phyloP scores from a whole-genome alignment of 1,284 basidiomycete species.

The Cutaneotrichosporon dermatis region DNA sequence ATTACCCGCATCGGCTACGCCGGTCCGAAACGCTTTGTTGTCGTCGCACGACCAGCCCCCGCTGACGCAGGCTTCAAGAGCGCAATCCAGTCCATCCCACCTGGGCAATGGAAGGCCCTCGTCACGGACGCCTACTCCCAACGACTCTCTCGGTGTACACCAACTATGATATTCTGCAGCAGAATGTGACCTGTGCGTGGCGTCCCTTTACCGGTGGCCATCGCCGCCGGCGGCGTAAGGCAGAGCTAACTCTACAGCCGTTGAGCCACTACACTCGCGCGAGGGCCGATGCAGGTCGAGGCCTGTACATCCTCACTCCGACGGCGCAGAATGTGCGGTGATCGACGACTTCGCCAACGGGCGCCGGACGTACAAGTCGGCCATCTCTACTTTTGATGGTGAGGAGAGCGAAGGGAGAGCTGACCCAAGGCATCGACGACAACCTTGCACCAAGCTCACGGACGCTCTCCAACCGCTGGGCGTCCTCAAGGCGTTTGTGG shows the following conservation, averaged over 20 bases:
- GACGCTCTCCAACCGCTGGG: conserved; percentile 38
- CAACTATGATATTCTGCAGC: conserved; percentile 85
- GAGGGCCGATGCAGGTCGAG: conserved; percentile 54
- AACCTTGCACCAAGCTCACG: conserved; percentile 68
- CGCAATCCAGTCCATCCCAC: conserved; percentile 60
- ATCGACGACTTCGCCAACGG: conserved; percentile 72
- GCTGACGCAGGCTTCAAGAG: conserved; percentile 41
- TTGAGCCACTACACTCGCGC: conserved; percentile 51
- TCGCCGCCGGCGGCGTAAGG: too few relatives aligned
- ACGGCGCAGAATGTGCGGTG: conserved; percentile 90
- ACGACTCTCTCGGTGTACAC: conserved; percentile 77
- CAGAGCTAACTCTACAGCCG: conserved; percentile 35
- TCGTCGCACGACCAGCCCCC: background rate
- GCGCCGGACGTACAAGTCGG: conserved; percentile 72
- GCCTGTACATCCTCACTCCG: conserved; percentile 89
- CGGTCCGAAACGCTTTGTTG: too few relatives aligned
- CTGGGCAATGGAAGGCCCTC: conserved; percentile 88
- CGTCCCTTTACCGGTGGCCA: too few relatives aligned
- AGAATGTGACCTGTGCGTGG: conserved; percentile 86
- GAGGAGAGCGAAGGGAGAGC: conserved; percentile 27
- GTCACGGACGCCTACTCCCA: conserved; percentile 92
- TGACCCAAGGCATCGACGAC: conserved; percentile 53
- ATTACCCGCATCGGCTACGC: background rate
- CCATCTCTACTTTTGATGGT: conserved; percentile 98
- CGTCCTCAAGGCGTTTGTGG: conserved; percentile 64